phyloP scores from a whole-genome alignment of 768 basidiomycete genomes.

The Thelephora aurantiotincta region DNA sequence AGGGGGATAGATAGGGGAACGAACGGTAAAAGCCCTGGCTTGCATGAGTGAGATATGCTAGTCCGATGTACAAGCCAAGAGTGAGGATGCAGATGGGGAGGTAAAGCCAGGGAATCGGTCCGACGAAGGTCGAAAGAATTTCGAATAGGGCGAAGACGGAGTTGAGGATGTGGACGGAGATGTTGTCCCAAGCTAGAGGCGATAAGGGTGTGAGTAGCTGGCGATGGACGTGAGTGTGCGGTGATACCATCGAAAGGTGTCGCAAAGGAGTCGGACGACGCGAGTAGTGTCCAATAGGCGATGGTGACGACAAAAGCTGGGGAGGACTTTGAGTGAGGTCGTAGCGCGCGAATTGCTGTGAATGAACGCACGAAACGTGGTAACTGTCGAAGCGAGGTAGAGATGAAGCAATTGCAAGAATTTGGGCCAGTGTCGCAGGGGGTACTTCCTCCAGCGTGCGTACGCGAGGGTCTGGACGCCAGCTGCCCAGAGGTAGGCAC shows the following conservation, averaged over 20 bases:
- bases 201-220: constrained; percentile 3
- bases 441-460: constrained; percentile 24
- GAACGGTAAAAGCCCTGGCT: constrained; percentile 53
- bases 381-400: constrained; percentile 33
- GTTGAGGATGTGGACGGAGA: constrained; percentile 52
- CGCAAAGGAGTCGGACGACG: constrained; percentile 26
- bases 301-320: constrained; percentile 50
- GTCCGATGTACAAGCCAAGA: constrained; percentile 41
- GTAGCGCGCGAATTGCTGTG: not conserved
- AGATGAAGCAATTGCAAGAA: constrained; percentile 42
- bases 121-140: constrained; percentile 36
- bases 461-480: constrained; percentile 37
- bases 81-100: constrained; percentile 32
- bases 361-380: constrained; percentile 39
- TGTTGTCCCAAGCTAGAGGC: constrained; percentile 38
- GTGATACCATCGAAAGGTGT: constrained; percentile 22
- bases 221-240: not conserved
- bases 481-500: constrained; percentile 48
- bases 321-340: not conserved
- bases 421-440: constrained; percentile 45
- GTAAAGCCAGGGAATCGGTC: constrained; percentile 37
- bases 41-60: constrained; percentile 53
- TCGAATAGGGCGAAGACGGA: constrained; percentile 41
- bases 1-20: constrained; percentile 9
- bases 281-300: constrained; percentile 47